Percentiles rank a stretch among this genome's conserved stretches.
Evolutionary conservation across 352 stramenopile species (phyloP).

Genomic region (Phytophthora palmivora): DNA sequence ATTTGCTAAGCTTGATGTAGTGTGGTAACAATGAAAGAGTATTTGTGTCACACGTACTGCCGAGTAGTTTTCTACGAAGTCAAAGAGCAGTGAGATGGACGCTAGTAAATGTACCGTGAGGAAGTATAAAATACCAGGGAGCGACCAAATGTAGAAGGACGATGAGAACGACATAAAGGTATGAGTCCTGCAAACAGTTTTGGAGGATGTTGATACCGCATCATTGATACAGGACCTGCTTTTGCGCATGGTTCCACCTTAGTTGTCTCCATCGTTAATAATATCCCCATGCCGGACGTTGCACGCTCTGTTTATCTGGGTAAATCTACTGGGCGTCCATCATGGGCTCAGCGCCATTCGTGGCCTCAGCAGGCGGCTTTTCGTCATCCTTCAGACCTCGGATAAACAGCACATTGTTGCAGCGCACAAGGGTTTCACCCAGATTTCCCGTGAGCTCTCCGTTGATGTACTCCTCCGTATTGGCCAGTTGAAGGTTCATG

Average conservation of each 20-base stretch:
- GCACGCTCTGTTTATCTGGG: constrained; percentile 2
- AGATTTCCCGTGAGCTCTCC: constrained; percentile 96
- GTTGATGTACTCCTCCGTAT: constrained; percentile 98
- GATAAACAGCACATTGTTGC: constrained; percentile 99
- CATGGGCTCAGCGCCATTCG: constrained; percentile 49
- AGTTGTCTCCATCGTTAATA: constrained; percentile 16
- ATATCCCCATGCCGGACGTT: constrained; percentile 12
- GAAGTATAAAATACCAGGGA: constrained; percentile 25
- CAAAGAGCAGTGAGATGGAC: neutral
- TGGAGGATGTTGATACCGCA: constrained; percentile 14
- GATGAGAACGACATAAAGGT: constrained; percentile 14
- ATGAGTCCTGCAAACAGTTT: constrained; percentile 25
- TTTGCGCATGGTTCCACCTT: neutral
- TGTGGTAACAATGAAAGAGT: constrained; percentile 40
- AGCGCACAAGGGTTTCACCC: constrained; percentile 98
- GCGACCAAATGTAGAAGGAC: constrained; percentile 8
- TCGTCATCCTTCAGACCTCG: constrained; percentile 83
- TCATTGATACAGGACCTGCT: constrained; percentile 5
- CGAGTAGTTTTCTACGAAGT: neutral
- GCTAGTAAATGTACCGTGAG: constrained; percentile 25
- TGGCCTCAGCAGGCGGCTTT: constrained; percentile 55
- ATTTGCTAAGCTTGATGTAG: constrained; percentile 27
- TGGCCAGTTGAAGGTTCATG: constrained; percentile 98
- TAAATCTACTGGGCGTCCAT: constrained; percentile 36
- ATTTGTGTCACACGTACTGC: constrained; percentile 25